A percentile compares a stretch with the other conserved stretches of the same genome.
Evolutionary conservation across 2,329 filamentous ascomycete species (phyloP).

Genomic region (Colletotrichum sojae): DNA sequence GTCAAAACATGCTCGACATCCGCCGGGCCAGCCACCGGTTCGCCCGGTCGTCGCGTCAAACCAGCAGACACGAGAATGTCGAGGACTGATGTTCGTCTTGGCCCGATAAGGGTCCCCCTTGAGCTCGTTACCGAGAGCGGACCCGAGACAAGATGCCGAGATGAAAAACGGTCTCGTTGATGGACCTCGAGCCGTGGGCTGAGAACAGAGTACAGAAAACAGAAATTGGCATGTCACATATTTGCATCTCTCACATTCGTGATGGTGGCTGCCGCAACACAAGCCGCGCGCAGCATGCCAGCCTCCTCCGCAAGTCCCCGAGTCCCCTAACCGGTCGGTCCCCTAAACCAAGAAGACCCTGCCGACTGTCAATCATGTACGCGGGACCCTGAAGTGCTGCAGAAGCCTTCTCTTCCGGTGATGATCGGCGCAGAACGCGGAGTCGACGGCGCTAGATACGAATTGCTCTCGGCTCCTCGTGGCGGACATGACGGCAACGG

Average conservation of each 20-base stretch:
- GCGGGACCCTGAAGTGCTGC: conserved; percentile 28
- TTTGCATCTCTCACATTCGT: conserved; percentile 15
- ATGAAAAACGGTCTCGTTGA: background rate
- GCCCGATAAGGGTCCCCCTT: conserved; percentile 24
- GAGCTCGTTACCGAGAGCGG: conserved; percentile 15
- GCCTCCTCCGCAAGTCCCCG: conserved; percentile 9
- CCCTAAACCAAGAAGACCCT: conserved; percentile 18
- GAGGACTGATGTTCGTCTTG: conserved; percentile 11
- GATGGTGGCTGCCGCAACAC: conserved; percentile 21
- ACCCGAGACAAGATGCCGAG: conserved; percentile 13
- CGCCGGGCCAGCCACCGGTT: background rate
- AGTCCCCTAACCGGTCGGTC: conserved; percentile 6
- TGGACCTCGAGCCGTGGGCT: conserved; percentile 1
- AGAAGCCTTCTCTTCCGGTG: background rate
- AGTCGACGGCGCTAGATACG: conserved; percentile 19
- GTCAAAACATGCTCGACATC: conserved; percentile 10
- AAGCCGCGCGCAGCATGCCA: conserved; percentile 8
- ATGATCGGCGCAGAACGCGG: conserved; percentile 26
- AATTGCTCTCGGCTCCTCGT: background rate
- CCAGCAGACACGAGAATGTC: conserved; percentile 6
- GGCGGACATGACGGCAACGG: background rate
- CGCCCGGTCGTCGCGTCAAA: conserved; percentile 1
- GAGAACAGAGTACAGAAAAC: background rate
- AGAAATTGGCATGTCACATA: conserved; percentile 2
- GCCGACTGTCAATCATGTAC: conserved; percentile 18